These are phyloP conservation scores for Trichocladium antarcticum DNA, from an alignment of 495 filamentous ascomycete species.

Conservation along the genomic window DNA sequence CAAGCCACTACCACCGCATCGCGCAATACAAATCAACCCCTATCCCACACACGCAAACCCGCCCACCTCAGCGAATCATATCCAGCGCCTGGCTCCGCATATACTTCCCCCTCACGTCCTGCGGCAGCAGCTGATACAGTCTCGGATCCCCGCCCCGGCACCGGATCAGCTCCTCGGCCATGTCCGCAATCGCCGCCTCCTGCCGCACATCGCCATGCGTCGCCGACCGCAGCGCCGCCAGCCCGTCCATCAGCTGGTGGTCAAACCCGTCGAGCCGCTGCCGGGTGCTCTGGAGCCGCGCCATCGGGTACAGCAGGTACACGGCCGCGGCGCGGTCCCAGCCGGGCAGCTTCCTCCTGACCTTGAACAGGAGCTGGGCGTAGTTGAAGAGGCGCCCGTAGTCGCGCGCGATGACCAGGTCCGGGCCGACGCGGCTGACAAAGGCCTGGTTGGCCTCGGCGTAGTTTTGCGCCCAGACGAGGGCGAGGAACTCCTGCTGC, in stretches of 20 bases:
- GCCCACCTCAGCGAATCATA: constrained; percentile 9
- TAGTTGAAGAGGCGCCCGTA: constrained; percentile 45
- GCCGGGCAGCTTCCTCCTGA: constrained; percentile 37
- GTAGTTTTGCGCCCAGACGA: constrained; percentile 64
- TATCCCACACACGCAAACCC: not conserved
- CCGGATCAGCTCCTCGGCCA: constrained; percentile 46
- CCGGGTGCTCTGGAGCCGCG: constrained; percentile 36
- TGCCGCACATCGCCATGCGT: constrained; percentile 39
- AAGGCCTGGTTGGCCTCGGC: constrained; percentile 77
- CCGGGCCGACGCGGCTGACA: constrained; percentile 62
- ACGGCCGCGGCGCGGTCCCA: constrained; percentile 75
- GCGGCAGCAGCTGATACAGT: constrained; percentile 21
- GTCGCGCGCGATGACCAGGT: constrained; percentile 66
- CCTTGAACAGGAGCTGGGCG: constrained; percentile 51
- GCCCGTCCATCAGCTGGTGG: constrained; percentile 48
- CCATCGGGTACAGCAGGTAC: constrained; percentile 67
- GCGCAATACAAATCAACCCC: not conserved
- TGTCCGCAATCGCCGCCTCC: constrained; percentile 61
- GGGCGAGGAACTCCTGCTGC: constrained; percentile 55
- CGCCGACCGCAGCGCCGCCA: constrained; percentile 51
- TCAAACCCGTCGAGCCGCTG: constrained; percentile 36
- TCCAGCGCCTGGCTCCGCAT: constrained; percentile 21
- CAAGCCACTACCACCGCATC: too few relatives aligned
- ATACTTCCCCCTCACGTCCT: constrained; percentile 23
- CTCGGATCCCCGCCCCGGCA: constrained; percentile 16